phyloP scores from a whole-genome alignment of 2,329 filamentous ascomycete species.

The Sporothrix humicola region DNA sequence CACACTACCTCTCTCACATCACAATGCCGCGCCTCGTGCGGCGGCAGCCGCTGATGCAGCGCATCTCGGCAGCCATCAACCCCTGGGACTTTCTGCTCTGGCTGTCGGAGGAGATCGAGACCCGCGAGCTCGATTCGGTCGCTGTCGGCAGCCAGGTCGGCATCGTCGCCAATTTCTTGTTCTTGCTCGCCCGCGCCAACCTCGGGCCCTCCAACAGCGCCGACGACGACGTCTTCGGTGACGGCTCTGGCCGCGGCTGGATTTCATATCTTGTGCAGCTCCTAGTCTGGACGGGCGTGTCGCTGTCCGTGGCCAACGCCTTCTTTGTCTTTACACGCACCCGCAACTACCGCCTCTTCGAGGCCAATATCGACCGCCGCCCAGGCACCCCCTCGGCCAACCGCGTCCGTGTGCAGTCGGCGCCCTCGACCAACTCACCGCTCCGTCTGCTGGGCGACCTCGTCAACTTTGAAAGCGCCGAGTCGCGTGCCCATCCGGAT shows the following conservation, averaged over 20 bases:
- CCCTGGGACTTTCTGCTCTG: constrained; percentile 89
- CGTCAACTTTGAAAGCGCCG: constrained; percentile 72
- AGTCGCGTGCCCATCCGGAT: constrained; percentile 83
- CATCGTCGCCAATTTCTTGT: constrained; percentile 75
- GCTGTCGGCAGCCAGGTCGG: constrained; percentile 77
- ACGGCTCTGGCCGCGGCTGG: constrained; percentile 46
- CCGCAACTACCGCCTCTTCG: constrained; percentile 89
- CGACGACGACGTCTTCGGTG: constrained; percentile 79
- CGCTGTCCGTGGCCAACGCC: constrained; percentile 75
- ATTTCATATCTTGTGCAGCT: constrained; percentile 52
- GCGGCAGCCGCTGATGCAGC: constrained; percentile 76
- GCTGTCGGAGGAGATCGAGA: constrained; percentile 91
- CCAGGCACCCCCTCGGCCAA: constrained; percentile 84
- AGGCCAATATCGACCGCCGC: constrained; percentile 76
- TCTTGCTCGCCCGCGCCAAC: constrained; percentile 84
- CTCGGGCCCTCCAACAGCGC: constrained; percentile 57
- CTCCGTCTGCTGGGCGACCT: constrained; percentile 74
- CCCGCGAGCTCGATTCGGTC: constrained; percentile 86
- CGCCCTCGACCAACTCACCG: constrained; percentile 74
- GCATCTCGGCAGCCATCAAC: constrained; percentile 80
- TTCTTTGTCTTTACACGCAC: constrained; percentile 81
- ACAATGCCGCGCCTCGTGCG: constrained; percentile 81
- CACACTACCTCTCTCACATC: constrained; percentile 1
- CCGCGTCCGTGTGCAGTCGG: constrained; percentile 86
- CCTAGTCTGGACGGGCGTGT: constrained; percentile 70